A percentile compares a stretch with the other conserved stretches of the same genome.
Evolutionary conservation across 2,329 filamentous ascomycete genomes (phyloP).

Genomic region (Diaporthe vexans): DNA sequence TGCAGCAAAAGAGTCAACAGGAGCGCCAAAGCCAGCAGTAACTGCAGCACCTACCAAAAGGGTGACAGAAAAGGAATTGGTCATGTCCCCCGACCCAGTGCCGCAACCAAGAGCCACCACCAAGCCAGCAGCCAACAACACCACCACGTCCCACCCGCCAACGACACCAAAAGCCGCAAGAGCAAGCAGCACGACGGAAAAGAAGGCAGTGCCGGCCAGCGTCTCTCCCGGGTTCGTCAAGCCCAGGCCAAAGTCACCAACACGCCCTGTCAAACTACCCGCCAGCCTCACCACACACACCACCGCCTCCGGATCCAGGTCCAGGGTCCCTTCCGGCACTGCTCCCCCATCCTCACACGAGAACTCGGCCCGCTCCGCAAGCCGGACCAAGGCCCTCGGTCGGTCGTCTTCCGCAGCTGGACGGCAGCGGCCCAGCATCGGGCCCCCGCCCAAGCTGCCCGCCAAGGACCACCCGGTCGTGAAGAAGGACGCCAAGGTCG

Average conservation of each 20-base stretch:
- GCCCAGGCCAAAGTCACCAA: constrained; percentile 77
- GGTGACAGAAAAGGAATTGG: background rate
- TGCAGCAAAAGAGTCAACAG: background rate
- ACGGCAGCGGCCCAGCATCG: constrained; percentile 66
- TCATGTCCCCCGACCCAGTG: constrained; percentile 22
- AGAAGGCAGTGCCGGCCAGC: constrained; percentile 61
- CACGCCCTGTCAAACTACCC: constrained; percentile 76
- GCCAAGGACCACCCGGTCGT: constrained; percentile 62
- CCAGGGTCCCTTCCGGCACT: constrained; percentile 39
- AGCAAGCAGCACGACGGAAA: constrained; percentile 45
- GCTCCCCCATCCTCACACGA: constrained; percentile 52
- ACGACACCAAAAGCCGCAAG: constrained; percentile 35
- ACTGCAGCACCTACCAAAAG: constrained; percentile 7
- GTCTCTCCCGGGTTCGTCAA: constrained; percentile 64
- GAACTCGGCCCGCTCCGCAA: constrained; percentile 57
- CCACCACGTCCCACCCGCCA: constrained; percentile 22
- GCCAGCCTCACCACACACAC: constrained; percentile 79
- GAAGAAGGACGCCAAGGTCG: constrained; percentile 68
- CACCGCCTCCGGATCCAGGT: constrained; percentile 76
- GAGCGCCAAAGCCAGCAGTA: background rate
- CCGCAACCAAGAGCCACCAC: constrained; percentile 30
- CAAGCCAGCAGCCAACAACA: constrained; percentile 17
- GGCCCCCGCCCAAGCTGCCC: constrained; percentile 71
- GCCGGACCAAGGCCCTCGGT: constrained; percentile 58
- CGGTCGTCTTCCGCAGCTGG: constrained; percentile 61